Evolutionary conservation across 129 eudicot genomes (phyloP), one percentile per base, ranked within the genome.

Genomic region (Logfia minima): DNA sequence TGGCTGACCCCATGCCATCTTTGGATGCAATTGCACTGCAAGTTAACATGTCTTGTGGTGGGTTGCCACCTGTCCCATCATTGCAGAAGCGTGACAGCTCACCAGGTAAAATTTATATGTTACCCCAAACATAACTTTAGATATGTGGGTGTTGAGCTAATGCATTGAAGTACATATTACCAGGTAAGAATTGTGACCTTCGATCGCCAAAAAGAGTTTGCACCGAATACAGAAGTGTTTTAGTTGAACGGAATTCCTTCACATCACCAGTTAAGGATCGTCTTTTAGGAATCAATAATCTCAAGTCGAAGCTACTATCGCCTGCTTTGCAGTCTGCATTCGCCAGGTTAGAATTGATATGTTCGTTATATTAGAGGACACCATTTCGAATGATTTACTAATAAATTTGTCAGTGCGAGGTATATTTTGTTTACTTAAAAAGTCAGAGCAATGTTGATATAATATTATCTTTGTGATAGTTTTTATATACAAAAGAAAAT

Each of bases 251-350:
- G 22, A 95, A 92, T 71, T 80, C 99, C 10, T 95, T 95, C 77
- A 84, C 97, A 18, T 95, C 99, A 68, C 99, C 99, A 1, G 97
- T 91, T 77, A 95, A 95, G 84, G 99, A 95, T 78, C 99, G 91
- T 21, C 75, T 89, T 76, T 64, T 86, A 79, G 92, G 82, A 76
- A 68, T 90, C 13, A 87, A 86, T 81, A 89, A 94, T 82, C 82
- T 87, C 62, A 95, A 92, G 76, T 79, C 90, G 52, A 95, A 87
- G 87, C 74, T 90, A 22, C 83, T 85, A 28, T 88, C 92, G 2
- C 97, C 97, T 60, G 92, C 92, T 39, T 80, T 92, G 89, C 99
- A 95, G 84, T 92, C 95, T 37, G 97, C 92, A 24, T 95, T 95
- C 82, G 97, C 99, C 72, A 95, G 94, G 99, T 92, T 79, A 48